Evolutionary conservation across 228 moss, liverwort and hornwort species (phyloP).

Genomic region (Sphagnum fallax): DNA sequence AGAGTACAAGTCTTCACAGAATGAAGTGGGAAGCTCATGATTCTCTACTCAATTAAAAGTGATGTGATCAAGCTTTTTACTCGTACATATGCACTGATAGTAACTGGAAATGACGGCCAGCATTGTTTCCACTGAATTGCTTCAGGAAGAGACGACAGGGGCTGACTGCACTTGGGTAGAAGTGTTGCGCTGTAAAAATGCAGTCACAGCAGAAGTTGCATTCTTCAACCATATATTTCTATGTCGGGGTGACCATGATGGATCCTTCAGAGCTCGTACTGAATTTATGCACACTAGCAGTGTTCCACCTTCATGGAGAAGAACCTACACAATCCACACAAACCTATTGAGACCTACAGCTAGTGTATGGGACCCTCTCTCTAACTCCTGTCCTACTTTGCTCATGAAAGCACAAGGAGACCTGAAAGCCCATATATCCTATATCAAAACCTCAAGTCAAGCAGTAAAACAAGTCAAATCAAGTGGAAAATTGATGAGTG

Average conservation of each 20-base stretch:
- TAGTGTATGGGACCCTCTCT: neutral
- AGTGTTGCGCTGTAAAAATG: neutral
- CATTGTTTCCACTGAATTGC: no score
- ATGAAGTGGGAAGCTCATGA: no score
- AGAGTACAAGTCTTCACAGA: no score
- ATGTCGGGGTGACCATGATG: conserved; percentile 40
- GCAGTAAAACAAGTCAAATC: neutral
- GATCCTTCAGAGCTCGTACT: conserved; percentile 77
- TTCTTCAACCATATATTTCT: conserved; percentile 22
- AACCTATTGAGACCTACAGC: neutral
- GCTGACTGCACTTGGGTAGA: no score
- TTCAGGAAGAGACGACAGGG: no score
- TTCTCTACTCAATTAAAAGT: no score
- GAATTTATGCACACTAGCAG: conserved; percentile 92
- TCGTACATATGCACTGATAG: no score
- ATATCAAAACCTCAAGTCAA: neutral
- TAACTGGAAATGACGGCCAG: no score
- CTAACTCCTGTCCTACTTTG: neutral
- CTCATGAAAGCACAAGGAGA: neutral
- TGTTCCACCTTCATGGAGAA: conserved; percentile 97
- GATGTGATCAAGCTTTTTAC: no score
- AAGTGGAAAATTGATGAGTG: neutral
- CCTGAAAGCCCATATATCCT: neutral
- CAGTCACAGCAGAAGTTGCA: neutral
- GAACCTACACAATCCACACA: conserved; percentile 44